Base-by-base conservation (phyloP, 2,329 filamentous ascomycete genomes). In the Ophiosphaerella korrae region DNA sequence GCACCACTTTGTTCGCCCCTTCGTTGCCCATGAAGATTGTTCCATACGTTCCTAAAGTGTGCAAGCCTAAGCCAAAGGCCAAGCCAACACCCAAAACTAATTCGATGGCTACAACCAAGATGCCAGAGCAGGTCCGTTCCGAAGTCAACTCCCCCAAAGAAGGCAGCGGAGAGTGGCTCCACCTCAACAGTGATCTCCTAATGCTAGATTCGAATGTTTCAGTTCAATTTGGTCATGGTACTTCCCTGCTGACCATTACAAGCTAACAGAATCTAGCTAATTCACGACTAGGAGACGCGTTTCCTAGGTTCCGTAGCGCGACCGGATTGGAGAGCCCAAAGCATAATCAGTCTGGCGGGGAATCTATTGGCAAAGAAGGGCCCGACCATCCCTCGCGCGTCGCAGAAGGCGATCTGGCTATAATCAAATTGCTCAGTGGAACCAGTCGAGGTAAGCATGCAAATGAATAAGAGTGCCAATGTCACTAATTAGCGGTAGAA, bases 371-470 rank as follows among this genome's bases (percentile, higher is more conserved):
- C n/a, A n/a, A 51, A 26, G 33, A 29, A 50, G 3, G 3, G 42
- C 16, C 33, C 18, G 40, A 47, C 50, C 33, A 48, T 13, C 31
- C 16, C 39, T 31, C 35, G 29, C 34, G 47, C 18, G 37, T 51
- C 5, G 24, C 39, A 24, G 47, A 53, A 24, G 41, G 16, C 13
- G 40, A 51, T 26, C 37, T 21, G 29, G 42, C 42, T 50, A n/a
- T 42, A 29, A 51, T 40, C 26, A 35, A 29, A 9, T 51, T 48
- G 24, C 33, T 51, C 23, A 26, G 38, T 16, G 24, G 48, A 51
- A 47, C 39, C 36, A 47, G 52, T 43, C 42, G 40, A 51, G 42
- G 52, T 48, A 51, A 47, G 52, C 42, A 35, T 54, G n/a, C 24
- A 26, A 47, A 33, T 48, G 14, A 33, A 54, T 54, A 37, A 36